Base-by-base conservation (phyloP, 495 filamentous ascomycete genomes). In the Hypoxylon intermedium region DNA sequence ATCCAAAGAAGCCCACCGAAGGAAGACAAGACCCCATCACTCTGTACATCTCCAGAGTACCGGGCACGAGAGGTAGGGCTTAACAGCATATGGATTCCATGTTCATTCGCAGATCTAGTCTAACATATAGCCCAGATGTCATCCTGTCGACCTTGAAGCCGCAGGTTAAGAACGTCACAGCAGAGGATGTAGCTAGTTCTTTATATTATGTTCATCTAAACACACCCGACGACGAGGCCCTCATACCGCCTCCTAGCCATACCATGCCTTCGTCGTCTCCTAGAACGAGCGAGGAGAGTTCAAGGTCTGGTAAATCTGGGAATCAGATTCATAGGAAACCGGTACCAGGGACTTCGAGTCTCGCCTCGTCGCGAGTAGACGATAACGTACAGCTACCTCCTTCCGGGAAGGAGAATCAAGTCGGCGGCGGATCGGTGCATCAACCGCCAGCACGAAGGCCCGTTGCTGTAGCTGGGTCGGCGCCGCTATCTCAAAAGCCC, bases 111-210 rank as follows among this genome's bases (percentile, higher is more conserved):
- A 43, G 21, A 40, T 44, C 20, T 53, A 20, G 15, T 54, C 63
- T 69, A 58, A 68, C 59, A 28, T 38, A 11, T 19, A 43, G 11
- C 24, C 20, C 52, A 96, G 94, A 98, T 81, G 82, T 98, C 38
- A 94, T 98, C 54, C 83, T 98, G n/a, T 93, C 93, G 6, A 89
- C 94, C 0, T 76, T 96, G 16, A 93, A 93, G 72, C 94, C 94
- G 13, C 85, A 89, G 13, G 79, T 87, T 13, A 94, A 93, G 71
- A 91, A 91, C 33, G 89, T 98, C 20, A 95, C 90, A 0, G 89
- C 84, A 6, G 87, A 91, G 67, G 93, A 97, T 70, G 88, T 98
- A 28, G 85, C 88, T 42, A 90, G 87, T 60, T 94, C 88, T 9
- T 80, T 98, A 2, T 98, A 97, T 74, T 97, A 93, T 67, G 73